Evolutionary conservation across 345 rosid genomes (phyloP).

Genomic region (Aquilaria yunnanensis): DNA sequence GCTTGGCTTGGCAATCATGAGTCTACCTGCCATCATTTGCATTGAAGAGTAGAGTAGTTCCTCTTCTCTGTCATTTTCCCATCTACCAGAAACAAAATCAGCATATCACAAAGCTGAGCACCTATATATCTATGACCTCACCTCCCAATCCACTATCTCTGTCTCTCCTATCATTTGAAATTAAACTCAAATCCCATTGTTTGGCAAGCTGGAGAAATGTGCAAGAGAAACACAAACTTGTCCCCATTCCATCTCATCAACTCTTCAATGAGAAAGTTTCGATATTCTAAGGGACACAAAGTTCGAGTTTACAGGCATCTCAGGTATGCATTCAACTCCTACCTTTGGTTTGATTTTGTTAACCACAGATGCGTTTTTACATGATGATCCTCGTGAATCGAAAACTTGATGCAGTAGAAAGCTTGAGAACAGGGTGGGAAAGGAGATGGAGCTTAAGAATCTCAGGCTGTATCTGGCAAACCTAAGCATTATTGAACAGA

Average conservation of each 20-base stretch:
- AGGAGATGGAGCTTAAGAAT: conserved; percentile 46
- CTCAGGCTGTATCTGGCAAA: conserved; percentile 59
- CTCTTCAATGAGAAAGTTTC: conserved; percentile 25
- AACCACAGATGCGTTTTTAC: background rate
- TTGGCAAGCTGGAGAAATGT: conserved; percentile 19
- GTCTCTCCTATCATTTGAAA: background rate
- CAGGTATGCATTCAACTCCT: conserved; percentile 20
- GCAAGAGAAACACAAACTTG: conserved; percentile 25
- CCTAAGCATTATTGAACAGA: conserved; percentile 51
- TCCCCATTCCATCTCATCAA: conserved; percentile 21
- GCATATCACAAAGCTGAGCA: conserved; percentile 1
- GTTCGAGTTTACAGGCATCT: conserved; percentile 38
- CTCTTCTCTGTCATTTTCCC: conserved; percentile 8
- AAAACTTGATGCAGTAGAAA: conserved; percentile 19
- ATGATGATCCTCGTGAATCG: background rate
- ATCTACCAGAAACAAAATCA: conserved; percentile 6
- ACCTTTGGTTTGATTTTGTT: background rate
- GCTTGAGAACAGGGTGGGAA: conserved; percentile 19
- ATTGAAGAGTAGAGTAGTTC: conserved; percentile 16
- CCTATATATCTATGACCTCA: conserved; percentile 23
- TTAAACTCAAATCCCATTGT: background rate
- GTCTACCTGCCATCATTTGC: conserved; percentile 39
- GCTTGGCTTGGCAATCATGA: conserved; percentile 34
- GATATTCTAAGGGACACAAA: conserved; percentile 29
- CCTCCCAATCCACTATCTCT: conserved; percentile 10